Conservation (phyloP, 2,329 filamentous ascomycete genomes). For the Xylariomycetidae sp. region DNA sequence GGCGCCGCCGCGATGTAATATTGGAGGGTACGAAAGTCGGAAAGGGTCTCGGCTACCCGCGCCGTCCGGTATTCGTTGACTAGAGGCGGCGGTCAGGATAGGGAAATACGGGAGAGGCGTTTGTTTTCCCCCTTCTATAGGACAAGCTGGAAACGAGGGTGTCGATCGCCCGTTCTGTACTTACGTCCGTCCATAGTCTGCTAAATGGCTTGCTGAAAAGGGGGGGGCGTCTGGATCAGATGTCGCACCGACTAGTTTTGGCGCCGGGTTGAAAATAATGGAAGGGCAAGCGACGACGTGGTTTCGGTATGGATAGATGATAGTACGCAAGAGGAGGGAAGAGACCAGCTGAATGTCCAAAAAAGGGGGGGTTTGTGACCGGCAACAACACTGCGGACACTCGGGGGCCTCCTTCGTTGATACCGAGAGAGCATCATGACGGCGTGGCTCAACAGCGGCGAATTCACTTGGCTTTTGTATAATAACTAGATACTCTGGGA, state of each 20-base stretch:
- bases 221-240: too few relatives aligned
- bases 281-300: too few relatives aligned
- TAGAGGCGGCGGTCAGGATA: slow-evolving; percentile 28
- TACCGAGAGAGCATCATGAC: slow-evolving; percentile 17
- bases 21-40: slow-evolving; percentile 58
- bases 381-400: slow-evolving; percentile 18
- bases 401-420: slow-evolving; percentile 14
- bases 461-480: slow-evolving; percentile 26
- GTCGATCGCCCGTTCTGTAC: slow-evolving; percentile 16
- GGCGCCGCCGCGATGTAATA: slow-evolving; percentile 57
- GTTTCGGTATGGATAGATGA: too few relatives aligned
- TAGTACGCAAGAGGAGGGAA: too few relatives aligned
- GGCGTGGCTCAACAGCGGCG: slow-evolving; percentile 16
- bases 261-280: too few relatives aligned
- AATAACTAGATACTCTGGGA: slow-evolving; percentile 13
- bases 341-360: too few relatives aligned
- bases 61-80: slow-evolving; percentile 57
- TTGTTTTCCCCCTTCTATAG: too few relatives aligned
- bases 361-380: too few relatives aligned
- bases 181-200: slow-evolving; percentile 29
- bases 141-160: too few relatives aligned
- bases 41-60: slow-evolving; percentile 58
- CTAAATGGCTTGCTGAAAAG: too few relatives aligned
- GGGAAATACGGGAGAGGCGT: too few relatives aligned
- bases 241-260: too few relatives aligned